Base-by-base conservation (phyloP, 345 rosid species). In the Stellera chamaejasme region DNA sequence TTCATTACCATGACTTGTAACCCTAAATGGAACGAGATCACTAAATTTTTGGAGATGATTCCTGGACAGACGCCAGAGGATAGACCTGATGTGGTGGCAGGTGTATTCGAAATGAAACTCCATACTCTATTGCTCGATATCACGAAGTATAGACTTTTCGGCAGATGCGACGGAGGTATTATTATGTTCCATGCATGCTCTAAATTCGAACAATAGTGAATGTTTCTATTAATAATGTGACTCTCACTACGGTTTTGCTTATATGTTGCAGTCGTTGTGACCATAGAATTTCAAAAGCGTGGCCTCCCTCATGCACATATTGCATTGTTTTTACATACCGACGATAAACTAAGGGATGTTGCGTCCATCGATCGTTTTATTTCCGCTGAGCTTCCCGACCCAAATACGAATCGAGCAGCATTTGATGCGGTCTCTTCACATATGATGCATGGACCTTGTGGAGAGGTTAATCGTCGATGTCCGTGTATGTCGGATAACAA, bases 361-460 rank as follows among this genome's bases (percentile, higher is more conserved):
- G 2, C 56, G 10, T 16, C 43, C 11, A 61, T 62, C 1, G 58
- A 52, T 42, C 13, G 45, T 1, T 12, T 11, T 1, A 58, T 58
- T 2, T 46, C 27, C 3, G 52, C 52, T 0, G 62, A 47, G 41
- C 12, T 58, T 0, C 5, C 23, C 1, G 23, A 19, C 23, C 23
- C 23, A 19, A 19, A 19, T 19, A 19, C 23, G 1, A 19, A 19
- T 1, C 23, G 23, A 19, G 1, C 1, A 1, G 1, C 23, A 5
- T 45, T 7, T 45, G 48, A 6, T 4, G 48, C 52, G 3, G 32
- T 58, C 0, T 0, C 11, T 11, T 12, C 27, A n/a, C 26, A 12
- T 27, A 58, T 58, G 62, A 58, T 45, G 36, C 63, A 48, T 36
- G 46, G 63, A 0, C 55, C 36, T 23, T 26, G 56, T 13, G 41